Evolutionary conservation across 306 rosid genomes (phyloP).

Genomic region (Prunus kanzakura): DNA sequence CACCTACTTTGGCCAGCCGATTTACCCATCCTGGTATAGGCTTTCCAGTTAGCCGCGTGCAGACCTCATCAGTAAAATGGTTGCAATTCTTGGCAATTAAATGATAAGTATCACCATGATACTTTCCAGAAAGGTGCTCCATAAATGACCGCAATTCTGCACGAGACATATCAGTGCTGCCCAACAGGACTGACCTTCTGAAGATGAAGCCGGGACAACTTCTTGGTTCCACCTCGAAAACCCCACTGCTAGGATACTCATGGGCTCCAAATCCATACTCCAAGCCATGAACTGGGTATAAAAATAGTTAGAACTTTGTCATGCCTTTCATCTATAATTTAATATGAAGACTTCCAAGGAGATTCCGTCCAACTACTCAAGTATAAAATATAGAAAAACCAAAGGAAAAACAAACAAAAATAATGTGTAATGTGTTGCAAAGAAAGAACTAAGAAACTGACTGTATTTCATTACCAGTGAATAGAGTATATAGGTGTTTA

Average conservation of each 20-base stretch:
- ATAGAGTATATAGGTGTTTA: too few relatives aligned
- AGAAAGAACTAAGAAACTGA: too few relatives aligned
- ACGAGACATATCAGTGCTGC: conserved; percentile 74
- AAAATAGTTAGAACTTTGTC: conserved; percentile 29
- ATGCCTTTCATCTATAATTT: conserved; percentile 3
- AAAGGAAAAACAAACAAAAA: not conserved
- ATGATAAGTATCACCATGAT: conserved; percentile 94
- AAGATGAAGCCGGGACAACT: conserved; percentile 95
- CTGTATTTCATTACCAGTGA: too few relatives aligned
- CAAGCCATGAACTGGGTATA: conserved; percentile 65
- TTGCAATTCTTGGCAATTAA: conserved; percentile 94
- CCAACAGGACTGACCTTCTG: conserved; percentile 73
- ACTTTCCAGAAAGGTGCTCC: conserved; percentile 69
- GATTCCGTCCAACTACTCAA: not conserved
- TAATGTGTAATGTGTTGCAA: not conserved
- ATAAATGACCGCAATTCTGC: conserved; percentile 72
- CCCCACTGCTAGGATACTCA: conserved; percentile 82
- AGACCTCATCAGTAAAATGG: conserved; percentile 89
- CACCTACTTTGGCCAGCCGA: conserved; percentile 87
- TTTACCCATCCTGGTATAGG: conserved; percentile 96
- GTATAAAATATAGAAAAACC: not conserved
- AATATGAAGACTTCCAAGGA: not conserved
- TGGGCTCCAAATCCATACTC: conserved; percentile 97
- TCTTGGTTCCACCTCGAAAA: conserved; percentile 94
- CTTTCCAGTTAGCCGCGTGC: conserved; percentile 75